Evolutionary conservation across 495 filamentous ascomycete genomes (phyloP).

Genomic region (Aspergillus mulundensis): DNA sequence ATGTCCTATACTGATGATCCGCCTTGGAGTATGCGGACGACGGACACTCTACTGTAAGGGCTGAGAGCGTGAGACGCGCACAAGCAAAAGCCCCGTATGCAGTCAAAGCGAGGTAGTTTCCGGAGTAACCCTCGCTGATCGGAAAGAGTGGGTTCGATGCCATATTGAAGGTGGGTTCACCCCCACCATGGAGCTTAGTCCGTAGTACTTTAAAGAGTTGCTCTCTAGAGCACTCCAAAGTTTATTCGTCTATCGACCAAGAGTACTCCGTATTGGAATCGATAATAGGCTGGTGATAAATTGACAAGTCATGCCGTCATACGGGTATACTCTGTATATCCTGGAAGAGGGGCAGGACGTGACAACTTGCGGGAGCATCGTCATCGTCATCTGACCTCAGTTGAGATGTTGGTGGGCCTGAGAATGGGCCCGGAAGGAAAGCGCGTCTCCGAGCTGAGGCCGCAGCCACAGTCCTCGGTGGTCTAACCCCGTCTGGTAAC

Average conservation of each 20-base stretch:
- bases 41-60: not conserved
- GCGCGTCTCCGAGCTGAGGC: slow-evolving; percentile 28
- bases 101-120: not conserved
- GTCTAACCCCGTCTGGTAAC: slow-evolving; percentile 6
- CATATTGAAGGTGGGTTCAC: not conserved
- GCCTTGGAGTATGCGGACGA: slow-evolving; percentile 1
- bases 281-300: not conserved
- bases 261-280: too few relatives aligned
- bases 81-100: not conserved
- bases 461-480: slow-evolving; percentile 15
- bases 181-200: not conserved
- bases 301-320: not conserved
- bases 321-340: not conserved
- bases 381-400: slow-evolving; percentile 15
- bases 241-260: too few relatives aligned
- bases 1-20: slow-evolving; percentile 3
- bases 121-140: not conserved
- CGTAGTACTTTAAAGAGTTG: not conserved
- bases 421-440: slow-evolving; percentile 20
- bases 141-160: not conserved
- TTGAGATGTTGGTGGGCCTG: not conserved
- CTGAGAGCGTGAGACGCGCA: not conserved
- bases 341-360: not conserved
- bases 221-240: not conserved
- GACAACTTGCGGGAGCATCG: too few relatives aligned